Conservation (phyloP, 1,139 yeast genomes). For the Yamadazyma mexicana region DNA sequence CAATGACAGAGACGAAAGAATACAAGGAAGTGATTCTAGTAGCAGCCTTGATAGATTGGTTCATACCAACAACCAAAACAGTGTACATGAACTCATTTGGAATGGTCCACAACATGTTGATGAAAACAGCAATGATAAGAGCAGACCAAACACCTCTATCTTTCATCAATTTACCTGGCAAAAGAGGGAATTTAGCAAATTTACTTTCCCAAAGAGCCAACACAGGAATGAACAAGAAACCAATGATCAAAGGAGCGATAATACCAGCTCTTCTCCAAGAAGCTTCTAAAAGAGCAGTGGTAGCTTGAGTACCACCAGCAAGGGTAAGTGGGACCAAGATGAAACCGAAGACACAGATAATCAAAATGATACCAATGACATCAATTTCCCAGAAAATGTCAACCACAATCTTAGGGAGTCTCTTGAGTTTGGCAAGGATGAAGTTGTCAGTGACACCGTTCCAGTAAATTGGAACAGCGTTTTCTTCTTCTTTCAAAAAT, state of each 20-base stretch:
- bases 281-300: constrained; percentile 8
- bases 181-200: constrained; percentile 53
- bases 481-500: constrained; percentile 23
- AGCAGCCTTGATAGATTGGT: constrained; percentile 59
- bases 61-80: constrained; percentile 61
- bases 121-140: constrained; percentile 49
- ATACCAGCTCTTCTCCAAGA: constrained; percentile 52
- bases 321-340: constrained; percentile 51
- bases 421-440: too few relatives aligned
- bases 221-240: constrained; percentile 55
- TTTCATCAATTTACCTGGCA: constrained; percentile 55
- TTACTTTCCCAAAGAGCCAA: constrained; percentile 56
- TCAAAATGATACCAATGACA: constrained; percentile 49
- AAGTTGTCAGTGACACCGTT: constrained; percentile 15
- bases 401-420: constrained; percentile 12
- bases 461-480: constrained; percentile 23
- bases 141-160: constrained; percentile 65
- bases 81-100: constrained; percentile 69
- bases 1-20: constrained; percentile 64
- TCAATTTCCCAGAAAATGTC: constrained; percentile 52
- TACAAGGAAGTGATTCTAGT: constrained; percentile 63
- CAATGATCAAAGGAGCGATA: constrained; percentile 66
- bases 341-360: constrained; percentile 54
- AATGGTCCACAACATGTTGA: constrained; percentile 64
- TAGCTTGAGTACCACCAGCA: constrained; percentile 56